Conservation (phyloP, 2,329 filamentous ascomycete genomes). For the Penicillium sclerotiorum region DNA sequence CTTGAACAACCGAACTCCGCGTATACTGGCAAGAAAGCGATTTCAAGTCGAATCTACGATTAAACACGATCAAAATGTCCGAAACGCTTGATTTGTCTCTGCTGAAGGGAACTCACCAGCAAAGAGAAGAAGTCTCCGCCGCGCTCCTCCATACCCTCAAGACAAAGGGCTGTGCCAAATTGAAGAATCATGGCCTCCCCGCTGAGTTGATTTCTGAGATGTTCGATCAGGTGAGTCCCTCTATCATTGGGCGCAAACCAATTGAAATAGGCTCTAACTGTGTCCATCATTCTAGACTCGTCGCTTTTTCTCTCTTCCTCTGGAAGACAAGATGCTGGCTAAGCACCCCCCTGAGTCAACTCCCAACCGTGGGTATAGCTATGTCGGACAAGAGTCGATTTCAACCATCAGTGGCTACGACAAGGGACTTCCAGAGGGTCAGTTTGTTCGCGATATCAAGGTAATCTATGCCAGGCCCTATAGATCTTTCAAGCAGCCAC, state of each 20-base stretch:
- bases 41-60: too few species aligned
- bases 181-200: slow-evolving; percentile 23
- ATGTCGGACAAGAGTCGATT: slow-evolving; percentile 34
- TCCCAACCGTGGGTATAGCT: slow-evolving; percentile 36
- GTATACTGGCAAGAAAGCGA: too few species aligned
- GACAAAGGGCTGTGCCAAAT: slow-evolving; percentile 18
- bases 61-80: slow-evolving; percentile 7
- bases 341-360: slow-evolving; percentile 33
- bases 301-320: slow-evolving; percentile 28
- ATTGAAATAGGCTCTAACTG: too few species aligned
- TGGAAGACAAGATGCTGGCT: slow-evolving; percentile 31
- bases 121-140: slow-evolving; percentile 12
- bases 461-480: slow-evolving; percentile 1
- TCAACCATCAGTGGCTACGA: slow-evolving; percentile 28
- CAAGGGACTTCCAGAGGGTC: slow-evolving; percentile 18
- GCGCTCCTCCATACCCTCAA: slow-evolving; percentile 17
- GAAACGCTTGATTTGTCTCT: slow-evolving; percentile 19
- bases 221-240: slow-evolving; percentile 20
- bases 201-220: slow-evolving; percentile 14
- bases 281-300: slow-evolving; percentile 9
- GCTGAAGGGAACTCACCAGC: slow-evolving; percentile 15
- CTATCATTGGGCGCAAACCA: neutral
- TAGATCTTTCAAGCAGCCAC: neutral
- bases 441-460: slow-evolving; percentile 26
- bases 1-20: too few species aligned